Evolutionary conservation across 805 yeast species (phyloP), one percentile per base, ranked within the genome.

Genomic region (Torulaspora indica): DNA sequence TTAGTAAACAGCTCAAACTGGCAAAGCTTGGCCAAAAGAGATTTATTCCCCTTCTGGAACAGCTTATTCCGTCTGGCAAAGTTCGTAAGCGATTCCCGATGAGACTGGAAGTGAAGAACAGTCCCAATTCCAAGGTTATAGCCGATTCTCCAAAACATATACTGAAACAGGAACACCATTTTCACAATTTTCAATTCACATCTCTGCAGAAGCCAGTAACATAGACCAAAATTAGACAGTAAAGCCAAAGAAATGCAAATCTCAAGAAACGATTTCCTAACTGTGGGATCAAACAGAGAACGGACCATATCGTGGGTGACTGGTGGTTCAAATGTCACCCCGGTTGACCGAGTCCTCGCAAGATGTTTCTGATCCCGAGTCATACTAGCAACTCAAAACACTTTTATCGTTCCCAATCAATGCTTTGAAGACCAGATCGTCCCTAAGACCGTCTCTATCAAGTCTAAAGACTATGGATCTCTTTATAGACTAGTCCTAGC

Each of bases 101-200:
- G 76, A 6, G 90, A 81, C 61, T 86, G 95, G 47, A 73, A 72
- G 51, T 77, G 75, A 27, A 86, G 69, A 17, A 86, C 61, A 48
- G 72, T 69, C 28, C 95, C 95, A 49, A 86, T 82, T n/a, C 95
- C 95, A 23, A 78, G 70, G 59, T 86, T 87, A 66, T 86, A 86
- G 20, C 79, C 72, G 33, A 80, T 59, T 56, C 95, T 74, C 91
- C 95, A 86, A 58, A 82, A 77, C 8, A 81, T 60, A 56, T 85
- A 86, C 40, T 82, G 69, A 3, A 63, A 66, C 14, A 82, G 63
- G 54, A 81, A 83, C 1, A 60, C 47, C 27, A 70, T 56, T 34
- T 57, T 63, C 10, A 63, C 57, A 9, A 47, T 38, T 9, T 32
- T 22, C 10, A 46, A 34, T 22, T 59, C 60, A 13, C 48, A 46